A percentile compares a stretch with the other conserved stretches of the same genome.
Conservation (phyloP, 2,329 filamentous ascomycete species). For the Hypocrella siamensis region DNA sequence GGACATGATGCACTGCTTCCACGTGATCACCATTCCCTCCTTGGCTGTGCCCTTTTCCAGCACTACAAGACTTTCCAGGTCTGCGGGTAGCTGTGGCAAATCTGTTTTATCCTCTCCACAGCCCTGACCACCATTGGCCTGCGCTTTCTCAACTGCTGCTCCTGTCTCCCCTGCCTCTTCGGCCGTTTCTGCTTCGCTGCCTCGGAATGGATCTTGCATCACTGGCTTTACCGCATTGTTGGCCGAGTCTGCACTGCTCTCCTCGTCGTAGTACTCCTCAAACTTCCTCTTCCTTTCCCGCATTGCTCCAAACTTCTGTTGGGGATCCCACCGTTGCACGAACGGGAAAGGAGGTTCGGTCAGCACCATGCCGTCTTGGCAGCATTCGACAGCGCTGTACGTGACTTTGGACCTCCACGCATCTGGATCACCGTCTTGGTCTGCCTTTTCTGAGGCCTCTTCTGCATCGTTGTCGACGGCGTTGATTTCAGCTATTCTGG, state of each 20-base stretch:
- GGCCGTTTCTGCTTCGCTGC: background rate
- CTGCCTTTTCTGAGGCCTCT: slow-evolving; percentile 2
- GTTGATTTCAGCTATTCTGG: slow-evolving; percentile 12
- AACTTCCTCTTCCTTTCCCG: slow-evolving; percentile 34
- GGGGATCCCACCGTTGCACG: slow-evolving; percentile 72
- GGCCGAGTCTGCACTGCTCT: slow-evolving; percentile 11
- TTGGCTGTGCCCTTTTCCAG: slow-evolving; percentile 32
- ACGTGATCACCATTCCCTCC: slow-evolving; percentile 50
- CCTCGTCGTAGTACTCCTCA: slow-evolving; percentile 15
- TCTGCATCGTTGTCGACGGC: slow-evolving; percentile 4
- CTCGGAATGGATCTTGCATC: slow-evolving; percentile 3
- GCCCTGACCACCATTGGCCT: background rate
- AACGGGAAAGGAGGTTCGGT: slow-evolving; percentile 80
- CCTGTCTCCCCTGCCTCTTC: slow-evolving; percentile 8
- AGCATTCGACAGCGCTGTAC: slow-evolving; percentile 72
- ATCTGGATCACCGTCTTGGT: slow-evolving; percentile 29
- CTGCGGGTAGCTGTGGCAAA: slow-evolving; percentile 43
- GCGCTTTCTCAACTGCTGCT: background rate
- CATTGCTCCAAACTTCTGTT: slow-evolving; percentile 36
- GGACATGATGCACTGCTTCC: slow-evolving; percentile 48
- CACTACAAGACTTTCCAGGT: slow-evolving; percentile 35
- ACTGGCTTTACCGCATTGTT: slow-evolving; percentile 1
- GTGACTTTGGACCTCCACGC: slow-evolving; percentile 61
- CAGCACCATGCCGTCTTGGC: slow-evolving; percentile 50
- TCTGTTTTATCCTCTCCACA: slow-evolving; percentile 26